A percentile compares a stretch with the other conserved stretches of the same genome.
Conservation (phyloP, 306 rosid genomes). For the Hylodesmum podocarpum region DNA sequence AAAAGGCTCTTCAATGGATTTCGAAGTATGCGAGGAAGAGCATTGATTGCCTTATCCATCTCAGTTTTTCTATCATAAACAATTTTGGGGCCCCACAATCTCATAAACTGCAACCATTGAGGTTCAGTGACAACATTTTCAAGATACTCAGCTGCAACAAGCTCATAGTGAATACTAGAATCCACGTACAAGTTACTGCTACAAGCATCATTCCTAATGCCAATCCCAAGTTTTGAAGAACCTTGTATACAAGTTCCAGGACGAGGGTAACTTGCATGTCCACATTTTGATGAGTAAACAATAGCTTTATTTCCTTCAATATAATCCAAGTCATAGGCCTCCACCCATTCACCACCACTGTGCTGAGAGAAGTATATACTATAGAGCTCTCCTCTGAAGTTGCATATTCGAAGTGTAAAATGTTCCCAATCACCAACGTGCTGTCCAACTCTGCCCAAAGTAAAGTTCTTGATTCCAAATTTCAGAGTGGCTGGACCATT, state of each 20-base stretch:
- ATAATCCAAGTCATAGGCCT: slow-evolving; percentile 35
- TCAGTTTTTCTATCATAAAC: slow-evolving; percentile 44
- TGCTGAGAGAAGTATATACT: slow-evolving; percentile 48
- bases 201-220: slow-evolving; percentile 43
- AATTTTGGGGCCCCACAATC: slow-evolving; percentile 51
- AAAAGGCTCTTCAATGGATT: slow-evolving; percentile 26
- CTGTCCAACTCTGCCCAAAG: slow-evolving; percentile 61
- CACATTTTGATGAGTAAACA: slow-evolving; percentile 44
- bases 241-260: slow-evolving; percentile 48
- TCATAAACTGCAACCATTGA: slow-evolving; percentile 47
- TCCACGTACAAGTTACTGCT: slow-evolving; percentile 37
- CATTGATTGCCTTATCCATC: slow-evolving; percentile 39
- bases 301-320: slow-evolving; percentile 40
- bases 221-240: slow-evolving; percentile 45
- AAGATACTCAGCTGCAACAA: slow-evolving; percentile 54
- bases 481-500: slow-evolving; percentile 84
- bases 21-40: slow-evolving; percentile 37
- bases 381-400: slow-evolving; percentile 44
- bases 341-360: slow-evolving; percentile 50
- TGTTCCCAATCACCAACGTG: slow-evolving; percentile 99
- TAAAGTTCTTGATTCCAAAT: slow-evolving; percentile 49
- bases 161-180: slow-evolving; percentile 41
- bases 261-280: slow-evolving; percentile 47
- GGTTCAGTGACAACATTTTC: slow-evolving; percentile 35
- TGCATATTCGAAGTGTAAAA: slow-evolving; percentile 58